Conservation (phyloP, 345 rosid species). For the Brassica juncea region DNA sequence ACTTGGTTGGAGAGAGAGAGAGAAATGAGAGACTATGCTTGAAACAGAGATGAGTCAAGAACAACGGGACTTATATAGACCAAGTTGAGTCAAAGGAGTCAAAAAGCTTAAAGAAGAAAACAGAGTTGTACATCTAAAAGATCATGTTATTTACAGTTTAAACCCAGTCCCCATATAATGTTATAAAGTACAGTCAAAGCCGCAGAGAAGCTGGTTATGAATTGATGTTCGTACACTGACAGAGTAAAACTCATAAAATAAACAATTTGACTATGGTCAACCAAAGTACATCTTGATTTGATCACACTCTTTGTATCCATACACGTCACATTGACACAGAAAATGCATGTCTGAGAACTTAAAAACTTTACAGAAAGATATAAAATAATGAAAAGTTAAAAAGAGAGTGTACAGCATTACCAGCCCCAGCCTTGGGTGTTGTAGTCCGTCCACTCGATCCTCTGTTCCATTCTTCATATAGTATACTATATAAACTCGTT, state of each 20-base stretch:
- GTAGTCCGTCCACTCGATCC: not conserved
- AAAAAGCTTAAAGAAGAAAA: not conserved
- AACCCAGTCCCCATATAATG: not conserved
- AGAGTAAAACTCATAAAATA: not conserved
- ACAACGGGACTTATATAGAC: not conserved
- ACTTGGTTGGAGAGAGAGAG: not conserved
- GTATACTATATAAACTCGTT: too few species aligned
- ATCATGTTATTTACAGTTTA: constrained; percentile 7
- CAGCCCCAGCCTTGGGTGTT: not conserved
- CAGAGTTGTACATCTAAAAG: constrained; percentile 2
- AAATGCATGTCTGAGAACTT: not conserved
- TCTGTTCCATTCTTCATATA: not conserved
- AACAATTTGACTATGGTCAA: not conserved
- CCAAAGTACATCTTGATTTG: not conserved
- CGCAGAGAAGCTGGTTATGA: not conserved
- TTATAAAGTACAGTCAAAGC: constrained; percentile 2
- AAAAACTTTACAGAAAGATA: too few species aligned
- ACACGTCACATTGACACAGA: not conserved
- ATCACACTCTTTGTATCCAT: not conserved
- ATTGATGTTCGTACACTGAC: not conserved
- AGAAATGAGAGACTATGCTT: not conserved
- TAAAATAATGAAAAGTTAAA: not conserved
- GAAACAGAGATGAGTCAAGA: not conserved
- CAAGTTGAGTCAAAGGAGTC: constrained; percentile 17
- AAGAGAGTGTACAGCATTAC: not conserved